Evolutionary conservation across 495 filamentous ascomycete genomes (phyloP).

Genomic region (Neurospora discreta): DNA sequence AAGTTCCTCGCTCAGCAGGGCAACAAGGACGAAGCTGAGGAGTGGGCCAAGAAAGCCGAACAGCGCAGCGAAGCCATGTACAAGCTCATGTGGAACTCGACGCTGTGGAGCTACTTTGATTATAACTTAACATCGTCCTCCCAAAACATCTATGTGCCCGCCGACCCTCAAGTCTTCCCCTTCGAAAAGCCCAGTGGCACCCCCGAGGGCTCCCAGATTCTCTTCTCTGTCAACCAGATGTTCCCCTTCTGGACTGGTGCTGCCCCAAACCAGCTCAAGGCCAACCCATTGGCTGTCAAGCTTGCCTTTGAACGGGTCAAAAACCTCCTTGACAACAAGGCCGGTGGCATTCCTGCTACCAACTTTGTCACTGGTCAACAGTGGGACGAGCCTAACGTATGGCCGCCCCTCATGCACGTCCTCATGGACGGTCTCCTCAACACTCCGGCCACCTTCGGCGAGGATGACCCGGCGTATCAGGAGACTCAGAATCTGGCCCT

Average conservation of each 20-base stretch:
- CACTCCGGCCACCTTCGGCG: conserved; percentile 35
- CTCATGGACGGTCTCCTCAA: conserved; percentile 37
- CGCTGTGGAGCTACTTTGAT: conserved; percentile 37
- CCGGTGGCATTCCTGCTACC: conserved; percentile 33
- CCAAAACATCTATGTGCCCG: conserved; percentile 29
- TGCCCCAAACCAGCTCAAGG: conserved; percentile 29
- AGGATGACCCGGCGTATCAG: conserved; percentile 29
- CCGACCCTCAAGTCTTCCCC: conserved; percentile 23
- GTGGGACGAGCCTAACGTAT: conserved; percentile 44
- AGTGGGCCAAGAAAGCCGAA: conserved; percentile 22
- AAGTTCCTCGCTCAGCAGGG: conserved; percentile 23
- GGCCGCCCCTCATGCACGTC: conserved; percentile 37
- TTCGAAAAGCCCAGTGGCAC: conserved; percentile 18
- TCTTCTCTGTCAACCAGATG: conserved; percentile 33
- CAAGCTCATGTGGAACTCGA: conserved; percentile 37
- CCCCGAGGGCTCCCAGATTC: conserved; percentile 28
- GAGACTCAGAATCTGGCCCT: conserved; percentile 29
- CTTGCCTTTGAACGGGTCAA: conserved; percentile 27
- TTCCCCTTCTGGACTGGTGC: conserved; percentile 43
- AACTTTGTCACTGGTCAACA: conserved; percentile 38
- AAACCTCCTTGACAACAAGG: conserved; percentile 22
- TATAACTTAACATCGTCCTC: conserved; percentile 36
- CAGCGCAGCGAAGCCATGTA: conserved; percentile 34
- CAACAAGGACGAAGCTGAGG: conserved; percentile 19
- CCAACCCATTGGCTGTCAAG: conserved; percentile 36